These are phyloP conservation scores for Aureobasidium vineae DNA, from an alignment of 2,329 filamentous ascomycete species.

Conservation along the genomic window DNA sequence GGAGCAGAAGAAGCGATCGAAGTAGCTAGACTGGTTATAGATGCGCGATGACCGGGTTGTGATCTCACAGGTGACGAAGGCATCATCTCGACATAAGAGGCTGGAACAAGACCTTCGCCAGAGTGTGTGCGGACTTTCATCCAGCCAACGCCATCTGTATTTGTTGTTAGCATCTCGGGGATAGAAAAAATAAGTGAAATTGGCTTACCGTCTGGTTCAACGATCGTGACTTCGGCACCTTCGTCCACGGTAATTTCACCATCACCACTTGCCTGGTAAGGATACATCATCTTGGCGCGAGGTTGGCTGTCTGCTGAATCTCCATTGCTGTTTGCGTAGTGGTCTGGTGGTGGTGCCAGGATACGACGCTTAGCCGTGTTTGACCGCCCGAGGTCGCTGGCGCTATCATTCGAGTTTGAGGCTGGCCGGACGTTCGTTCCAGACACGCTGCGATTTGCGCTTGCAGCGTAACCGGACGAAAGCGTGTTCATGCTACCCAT, in stretches of 20 bases:
- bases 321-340: conserved; percentile 63
- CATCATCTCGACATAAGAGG: conserved; percentile 74
- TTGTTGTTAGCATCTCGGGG: conserved; percentile 49
- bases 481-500: conserved; percentile 74
- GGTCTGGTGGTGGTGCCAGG: conserved; percentile 79
- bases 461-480: conserved; percentile 82
- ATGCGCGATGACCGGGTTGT: conserved; percentile 40
- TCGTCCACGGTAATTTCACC: conserved; percentile 81
- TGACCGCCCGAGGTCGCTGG: conserved; percentile 30
- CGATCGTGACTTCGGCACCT: conserved; percentile 70
- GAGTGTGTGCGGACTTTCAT: conserved; percentile 66
- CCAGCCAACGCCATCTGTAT: conserved; percentile 90
- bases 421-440: conserved; percentile 47
- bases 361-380: conserved; percentile 57
- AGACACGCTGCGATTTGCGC: conserved; percentile 72
- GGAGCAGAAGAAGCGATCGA: conserved; percentile 42
- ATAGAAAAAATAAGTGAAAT: conserved; percentile 8
- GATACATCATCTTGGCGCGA: conserved; percentile 84
- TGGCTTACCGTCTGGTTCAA: conserved; percentile 83
- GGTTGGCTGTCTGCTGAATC: conserved; percentile 52
- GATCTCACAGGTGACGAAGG: conserved; percentile 34
- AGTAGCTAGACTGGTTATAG: conserved; percentile 64
- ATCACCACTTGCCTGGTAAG: conserved; percentile 74
- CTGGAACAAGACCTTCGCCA: conserved; percentile 81
- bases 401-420: conserved; percentile 47